Percentiles rank a stretch among this genome's conserved stretches.
Conservation (phyloP, 2,329 filamentous ascomycete species). For the Colletotrichum lupini region DNA sequence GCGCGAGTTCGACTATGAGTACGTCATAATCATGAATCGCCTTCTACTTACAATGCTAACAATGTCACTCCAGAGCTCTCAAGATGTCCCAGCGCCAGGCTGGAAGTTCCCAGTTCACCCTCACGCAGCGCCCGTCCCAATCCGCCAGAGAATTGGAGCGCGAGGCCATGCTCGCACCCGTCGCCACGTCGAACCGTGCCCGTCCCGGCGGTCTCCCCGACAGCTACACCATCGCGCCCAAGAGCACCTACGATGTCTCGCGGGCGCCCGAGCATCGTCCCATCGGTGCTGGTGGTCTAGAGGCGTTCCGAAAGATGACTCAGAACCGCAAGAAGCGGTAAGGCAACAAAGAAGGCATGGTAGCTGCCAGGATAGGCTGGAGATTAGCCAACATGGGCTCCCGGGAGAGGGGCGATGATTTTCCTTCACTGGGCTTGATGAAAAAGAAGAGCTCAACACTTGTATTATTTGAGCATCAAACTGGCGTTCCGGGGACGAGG, state of each 20-base stretch:
- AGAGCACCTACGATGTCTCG: conserved; percentile 69
- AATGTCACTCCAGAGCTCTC: conserved; percentile 55
- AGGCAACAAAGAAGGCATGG: not conserved
- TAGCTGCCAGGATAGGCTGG: not conserved
- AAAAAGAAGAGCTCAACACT: not conserved
- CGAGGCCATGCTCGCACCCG: conserved; percentile 68
- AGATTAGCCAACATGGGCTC: no score
- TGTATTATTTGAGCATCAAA: conserved; percentile 25
- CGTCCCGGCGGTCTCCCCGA: conserved; percentile 64
- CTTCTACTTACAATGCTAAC: conserved; percentile 18
- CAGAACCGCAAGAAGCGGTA: conserved; percentile 68
- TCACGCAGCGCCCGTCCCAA: conserved; percentile 60
- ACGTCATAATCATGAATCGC: conserved; percentile 44
- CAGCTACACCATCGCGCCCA: conserved; percentile 69
- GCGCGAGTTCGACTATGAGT: conserved; percentile 73
- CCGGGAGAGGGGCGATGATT: not conserved
- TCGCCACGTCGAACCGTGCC: conserved; percentile 65
- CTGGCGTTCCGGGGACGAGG: conserved; percentile 25
- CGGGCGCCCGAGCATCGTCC: conserved; percentile 65
- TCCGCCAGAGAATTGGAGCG: conserved; percentile 63
- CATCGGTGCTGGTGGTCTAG: conserved; percentile 71
- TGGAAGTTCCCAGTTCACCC: conserved; percentile 59
- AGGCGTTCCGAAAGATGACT: conserved; percentile 74
- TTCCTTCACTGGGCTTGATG: not conserved
- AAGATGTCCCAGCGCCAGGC: conserved; percentile 61